Conservation (phyloP, 2,329 filamentous ascomycete species). For the Trematosphaeria pertusa region DNA sequence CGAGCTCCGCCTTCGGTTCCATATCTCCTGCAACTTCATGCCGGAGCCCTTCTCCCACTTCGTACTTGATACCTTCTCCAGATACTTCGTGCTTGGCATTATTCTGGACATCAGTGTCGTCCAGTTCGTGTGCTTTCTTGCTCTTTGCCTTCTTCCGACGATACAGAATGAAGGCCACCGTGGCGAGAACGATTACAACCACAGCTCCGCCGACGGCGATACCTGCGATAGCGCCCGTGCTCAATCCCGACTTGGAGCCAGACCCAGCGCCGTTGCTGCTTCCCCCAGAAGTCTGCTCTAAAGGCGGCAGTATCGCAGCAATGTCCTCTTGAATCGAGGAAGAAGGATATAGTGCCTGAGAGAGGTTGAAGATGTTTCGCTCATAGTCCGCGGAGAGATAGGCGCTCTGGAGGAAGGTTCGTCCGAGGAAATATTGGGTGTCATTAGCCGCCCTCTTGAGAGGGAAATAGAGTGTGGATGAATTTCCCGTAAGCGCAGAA, state of each 20-base stretch:
- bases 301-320: slow-evolving; percentile 33
- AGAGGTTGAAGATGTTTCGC: slow-evolving; percentile 32
- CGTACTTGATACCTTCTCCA: slow-evolving; percentile 18
- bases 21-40: slow-evolving; percentile 27
- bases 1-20: slow-evolving; percentile 19
- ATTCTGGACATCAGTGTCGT: slow-evolving; percentile 16
- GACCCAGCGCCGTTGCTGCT: slow-evolving; percentile 1
- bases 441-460: slow-evolving; percentile 47
- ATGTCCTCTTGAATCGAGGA: slow-evolving; percentile 50
- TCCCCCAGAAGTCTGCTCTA: slow-evolving; percentile 8
- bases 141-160: slow-evolving; percentile 17
- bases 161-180: slow-evolving; percentile 21
- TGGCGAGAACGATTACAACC: slow-evolving; percentile 3
- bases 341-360: slow-evolving; percentile 61
- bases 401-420: slow-evolving; percentile 52
- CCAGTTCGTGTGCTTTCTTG: slow-evolving; percentile 17
- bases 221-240: slow-evolving; percentile 32
- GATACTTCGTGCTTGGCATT: slow-evolving; percentile 13
- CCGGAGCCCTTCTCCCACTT: slow-evolving; percentile 19
- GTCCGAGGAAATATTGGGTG: slow-evolving; percentile 47
- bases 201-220: slow-evolving; percentile 31
- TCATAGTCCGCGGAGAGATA: slow-evolving; percentile 50
- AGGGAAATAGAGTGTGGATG: slow-evolving; percentile 45
- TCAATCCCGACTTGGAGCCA: slow-evolving; percentile 14
- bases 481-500: slow-evolving; percentile 27